Base-by-base conservation (phyloP, 345 rosid species). In the Aquilaria malaccensis region DNA sequence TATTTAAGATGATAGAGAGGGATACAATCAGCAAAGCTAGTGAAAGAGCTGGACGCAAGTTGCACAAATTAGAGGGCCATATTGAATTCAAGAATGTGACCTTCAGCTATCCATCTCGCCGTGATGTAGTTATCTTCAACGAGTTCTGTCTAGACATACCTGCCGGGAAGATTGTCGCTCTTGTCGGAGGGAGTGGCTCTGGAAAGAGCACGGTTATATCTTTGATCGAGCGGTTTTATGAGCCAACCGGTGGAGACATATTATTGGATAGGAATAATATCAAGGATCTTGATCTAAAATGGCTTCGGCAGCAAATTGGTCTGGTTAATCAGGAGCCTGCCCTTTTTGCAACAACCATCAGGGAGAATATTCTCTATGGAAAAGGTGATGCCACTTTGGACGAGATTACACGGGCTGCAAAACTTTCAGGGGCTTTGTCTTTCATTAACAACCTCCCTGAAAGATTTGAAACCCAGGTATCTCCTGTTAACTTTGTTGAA, bases 311-410 rank as follows among this genome's bases (percentile, higher is more conserved):
- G 67, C 92, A 87, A 59, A 80, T 90, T 62, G 99, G 97, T 2
- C 76, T 94, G 65, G 99, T 94, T 68, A 94, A 87, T 68, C 96
- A 94, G 71, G 99, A 94, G 71, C 97, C 97, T 33, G 95, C 97
- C 13, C 81, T 94, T 54, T 94, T 94, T 10, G 96, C 99, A 0
- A 82, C 96, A 11, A 81, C 76, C 1, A 94, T 90, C 43, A 79
- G 86, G 41, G 95, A 94, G 70, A 94, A 94, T 64, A 90, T 94
- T 70, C 80, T 94, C 5, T 94, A 94, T 47, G 97, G 99, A 11
- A 94, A 94, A 73, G 83, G 80, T 10, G 82, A 79, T 67, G 97
- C 99, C 45, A 86, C 87, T 0, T 45, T 62, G 29, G 92, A 83
- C 55, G 97, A 94, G 62, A 75, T 94, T 67, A 63, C 51, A 0